Base-by-base conservation (phyloP, 2,329 filamentous ascomycete species). In the Acephala macrosclerotiorum region DNA sequence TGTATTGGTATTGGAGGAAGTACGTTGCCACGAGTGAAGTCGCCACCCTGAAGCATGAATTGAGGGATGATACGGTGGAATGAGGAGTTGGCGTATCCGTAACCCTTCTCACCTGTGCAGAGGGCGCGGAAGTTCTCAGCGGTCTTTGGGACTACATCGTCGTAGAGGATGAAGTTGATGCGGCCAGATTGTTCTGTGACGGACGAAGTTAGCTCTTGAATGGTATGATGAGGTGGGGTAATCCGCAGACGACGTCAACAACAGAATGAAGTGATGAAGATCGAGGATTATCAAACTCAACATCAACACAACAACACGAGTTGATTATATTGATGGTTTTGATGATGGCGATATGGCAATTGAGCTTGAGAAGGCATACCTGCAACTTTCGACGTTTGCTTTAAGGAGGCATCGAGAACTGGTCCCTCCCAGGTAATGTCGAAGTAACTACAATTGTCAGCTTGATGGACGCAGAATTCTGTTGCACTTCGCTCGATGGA, bases 1-100 rank as follows among this genome's bases (percentile, higher is more conserved):
- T 18, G 35, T 35, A 35, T 67, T 71, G 1, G 22, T 78, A 57
- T 58, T 20, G 12, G 35, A 51, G 38, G 22, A 71, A 92, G 80
- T 85, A 97, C 94, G 82, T 96, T 96, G 78, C 89, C 89, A 78
- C 91, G 91, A 82, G 93, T 96, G 85, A 96, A 96, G 87, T 97
- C 93, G 87, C 93, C 93, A 80, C 93, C 94, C 87, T 97, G 94
- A 75, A 97, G 90, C 94, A 97, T 97, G 87, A 97, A 97, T 65
- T 93, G 81, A 74, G 91, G 91, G 82, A 97, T 97, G 82, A 97
- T 90, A 76, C 94, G 93, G 88, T 97, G 93, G 90, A 97, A 97
- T 73, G 87, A 85, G 75, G 92, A 96, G 78, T 88, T 89, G 80
- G 87, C 81, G 87, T 96, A 97, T 75, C 93, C 92, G 80, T 91